A percentile compares a stretch with the other conserved stretches of the same genome.
These are phyloP conservation scores for Lanzia echinophila DNA, from an alignment of 2,329 filamentous ascomycete species.

Conservation along the genomic window DNA sequence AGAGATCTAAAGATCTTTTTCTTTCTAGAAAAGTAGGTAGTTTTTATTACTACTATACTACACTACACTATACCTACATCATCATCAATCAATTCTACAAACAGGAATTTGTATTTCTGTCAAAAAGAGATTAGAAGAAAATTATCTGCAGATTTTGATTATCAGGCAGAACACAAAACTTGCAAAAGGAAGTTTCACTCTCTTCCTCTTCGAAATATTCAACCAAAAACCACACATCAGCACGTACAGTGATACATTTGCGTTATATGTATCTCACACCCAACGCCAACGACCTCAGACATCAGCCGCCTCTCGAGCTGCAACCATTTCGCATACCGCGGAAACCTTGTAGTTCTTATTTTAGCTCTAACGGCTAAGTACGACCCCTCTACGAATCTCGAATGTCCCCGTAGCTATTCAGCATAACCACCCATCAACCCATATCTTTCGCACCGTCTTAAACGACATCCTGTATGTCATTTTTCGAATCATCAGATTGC, in stretches of 20 bases:
- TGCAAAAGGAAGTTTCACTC: too few species aligned
- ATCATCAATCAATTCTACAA: too few species aligned
- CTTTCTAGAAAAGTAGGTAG: too few species aligned
- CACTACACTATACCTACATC: too few species aligned
- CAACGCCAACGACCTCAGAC: constrained; percentile 82
- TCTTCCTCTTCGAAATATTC: constrained; percentile 2
- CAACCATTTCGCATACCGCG: constrained; percentile 93
- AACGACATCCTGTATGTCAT: constrained; percentile 34
- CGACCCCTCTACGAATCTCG: constrained; percentile 13
- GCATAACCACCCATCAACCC: constrained; percentile 41
- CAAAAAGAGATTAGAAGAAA: too few species aligned
- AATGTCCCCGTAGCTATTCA: constrained; percentile 37
- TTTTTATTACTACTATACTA: too few species aligned
- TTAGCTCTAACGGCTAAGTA: constrained; percentile 87
- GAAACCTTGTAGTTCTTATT: constrained; percentile 86
- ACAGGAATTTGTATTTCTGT: too few species aligned
- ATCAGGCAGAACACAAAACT: too few species aligned
- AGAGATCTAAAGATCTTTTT: too few species aligned
- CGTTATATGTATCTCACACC: constrained; percentile 36
- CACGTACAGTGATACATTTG: constrained; percentile 24
- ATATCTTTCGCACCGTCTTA: constrained; percentile 41
- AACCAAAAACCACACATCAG: constrained; percentile 15
- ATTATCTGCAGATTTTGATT: too few species aligned
- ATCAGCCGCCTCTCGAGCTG: constrained; percentile 91
- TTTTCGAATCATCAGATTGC: constrained; percentile 34